Evolutionary conservation across 163 green algal genomes (phyloP), one percentile per base, ranked within the genome.

Genomic region (Scenedesmus sp.): DNA sequence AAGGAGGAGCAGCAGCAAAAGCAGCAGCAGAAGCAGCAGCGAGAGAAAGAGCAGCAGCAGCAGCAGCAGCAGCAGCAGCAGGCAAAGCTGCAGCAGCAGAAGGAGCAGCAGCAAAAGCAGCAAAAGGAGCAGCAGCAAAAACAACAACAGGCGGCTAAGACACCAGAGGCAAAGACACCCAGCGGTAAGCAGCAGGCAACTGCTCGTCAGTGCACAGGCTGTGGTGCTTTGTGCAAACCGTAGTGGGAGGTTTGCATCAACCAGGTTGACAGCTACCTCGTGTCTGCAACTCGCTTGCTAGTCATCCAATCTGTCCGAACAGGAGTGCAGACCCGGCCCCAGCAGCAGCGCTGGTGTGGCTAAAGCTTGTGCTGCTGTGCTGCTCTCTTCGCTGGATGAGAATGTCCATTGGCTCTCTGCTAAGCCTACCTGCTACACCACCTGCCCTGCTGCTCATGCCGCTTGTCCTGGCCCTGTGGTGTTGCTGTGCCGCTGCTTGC

Each of bases 1-100:
- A 82, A 55, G 8, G 54, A 87, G 18, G 20, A 92, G 82, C 20
- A 85, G 64, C n/a, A 87, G 76, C 54, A 88, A 66, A 82, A 92
- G 88, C 88, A 92, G 62, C 77, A 86, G 52, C 46, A 89, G 60
- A 59, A 89, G 26, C 5, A 85, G 34, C 34, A 46, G 34, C 34
- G 34, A 46, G 34, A 46, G 34, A 73, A 54, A 54, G 60, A 57
- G n/a, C 34, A 74, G 18, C 23, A 86, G 88, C 20, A 52, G 73
- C 77, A 91, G 74, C 86, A 94, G 83, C 16, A 82, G 59, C 13
- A 20, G 26, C 70, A 93, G 86, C 64, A 91, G 88, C 87, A 92
- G 90, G 60, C 81, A 66, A 20, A 93, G 88, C 46, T 93, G 90
- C 82, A 94, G 92, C 83, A 92, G 83, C 90, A 94, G 92, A 64